Evolutionary conservation across 441 rosid species (phyloP).

Genomic region (Adansonia madagascariensis): DNA sequence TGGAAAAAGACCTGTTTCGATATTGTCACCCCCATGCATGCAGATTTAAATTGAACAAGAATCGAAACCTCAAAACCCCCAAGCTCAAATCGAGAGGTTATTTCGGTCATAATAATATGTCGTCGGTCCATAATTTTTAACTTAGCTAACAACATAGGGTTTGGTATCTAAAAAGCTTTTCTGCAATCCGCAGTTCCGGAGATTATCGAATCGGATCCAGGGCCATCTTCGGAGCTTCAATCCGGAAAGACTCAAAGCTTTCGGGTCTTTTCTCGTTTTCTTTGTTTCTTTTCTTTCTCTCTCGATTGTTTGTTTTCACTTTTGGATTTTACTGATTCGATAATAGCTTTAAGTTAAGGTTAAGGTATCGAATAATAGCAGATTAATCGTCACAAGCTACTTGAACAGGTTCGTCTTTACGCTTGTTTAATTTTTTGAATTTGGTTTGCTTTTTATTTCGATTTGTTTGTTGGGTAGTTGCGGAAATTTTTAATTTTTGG

Average conservation of each 20-base stretch:
- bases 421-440: background rate
- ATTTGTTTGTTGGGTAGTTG: conserved; percentile 10
- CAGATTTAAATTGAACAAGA: background rate
- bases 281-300: background rate
- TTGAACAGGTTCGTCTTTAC: conserved; percentile 5
- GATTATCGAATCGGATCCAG: background rate
- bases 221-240: conserved; percentile 5
- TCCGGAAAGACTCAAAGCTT: background rate
- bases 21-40: background rate
- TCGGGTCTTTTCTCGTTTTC: background rate
- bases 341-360: background rate
- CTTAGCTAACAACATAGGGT: background rate
- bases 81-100: background rate
- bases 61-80: background rate
- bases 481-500: background rate
- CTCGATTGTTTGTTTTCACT: background rate
- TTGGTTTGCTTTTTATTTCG: background rate
- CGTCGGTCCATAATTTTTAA: no score
- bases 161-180: background rate
- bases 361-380: background rate
- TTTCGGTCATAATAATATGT: background rate
- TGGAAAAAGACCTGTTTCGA: background rate
- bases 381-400: conserved; percentile 4
- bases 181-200: background rate
- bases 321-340: background rate